A percentile compares a stretch with the other conserved stretches of the same genome.
Evolutionary conservation across 2,329 filamentous ascomycete genomes (phyloP).

Genomic region (Colletotrichum musicola): DNA sequence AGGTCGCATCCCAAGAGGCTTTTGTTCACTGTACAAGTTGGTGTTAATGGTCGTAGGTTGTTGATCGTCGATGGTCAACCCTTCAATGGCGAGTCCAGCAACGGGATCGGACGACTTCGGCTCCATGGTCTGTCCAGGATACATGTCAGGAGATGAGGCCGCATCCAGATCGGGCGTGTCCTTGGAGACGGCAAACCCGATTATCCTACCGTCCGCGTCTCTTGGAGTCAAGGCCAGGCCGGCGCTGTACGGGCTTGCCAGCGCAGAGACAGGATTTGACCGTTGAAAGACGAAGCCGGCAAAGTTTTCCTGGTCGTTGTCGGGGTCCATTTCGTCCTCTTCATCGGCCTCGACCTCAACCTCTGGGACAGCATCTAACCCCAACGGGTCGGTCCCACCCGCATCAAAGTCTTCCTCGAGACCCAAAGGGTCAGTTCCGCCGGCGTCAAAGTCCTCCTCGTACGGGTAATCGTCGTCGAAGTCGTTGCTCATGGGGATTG

Average conservation of each 20-base stretch:
- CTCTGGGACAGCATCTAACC: conserved; percentile 26
- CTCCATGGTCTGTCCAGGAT: conserved; percentile 30
- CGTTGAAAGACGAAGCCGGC: conserved; percentile 70
- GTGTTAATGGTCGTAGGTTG: conserved; percentile 27
- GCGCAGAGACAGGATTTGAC: conserved; percentile 63
- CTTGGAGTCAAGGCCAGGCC: conserved; percentile 65
- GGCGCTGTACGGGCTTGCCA: conserved; percentile 63
- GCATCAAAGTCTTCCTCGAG: conserved; percentile 23
- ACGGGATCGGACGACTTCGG: conserved; percentile 39
- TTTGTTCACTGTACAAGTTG: conserved; percentile 42
- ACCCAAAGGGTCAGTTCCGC: conserved; percentile 43
- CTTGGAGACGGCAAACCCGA: conserved; percentile 68
- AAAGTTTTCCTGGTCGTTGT: conserved; percentile 72
- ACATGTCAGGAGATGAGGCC: conserved; percentile 16
- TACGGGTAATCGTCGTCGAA: conserved; percentile 52
- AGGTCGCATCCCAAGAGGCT: conserved; percentile 33
- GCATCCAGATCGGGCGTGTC: conserved; percentile 53
- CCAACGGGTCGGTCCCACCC: conserved; percentile 15
- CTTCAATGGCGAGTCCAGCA: conserved; percentile 60
- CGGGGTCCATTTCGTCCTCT: conserved; percentile 56
- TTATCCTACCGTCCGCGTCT: conserved; percentile 66
- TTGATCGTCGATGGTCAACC: conserved; percentile 43
- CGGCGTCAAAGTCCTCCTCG: conserved; percentile 45
- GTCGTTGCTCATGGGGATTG: conserved; percentile 72
- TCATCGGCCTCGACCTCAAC: conserved; percentile 38